These are phyloP conservation scores for Trichoderma polysporum DNA, from an alignment of 2,329 filamentous ascomycete genomes.

Conservation along the genomic window DNA sequence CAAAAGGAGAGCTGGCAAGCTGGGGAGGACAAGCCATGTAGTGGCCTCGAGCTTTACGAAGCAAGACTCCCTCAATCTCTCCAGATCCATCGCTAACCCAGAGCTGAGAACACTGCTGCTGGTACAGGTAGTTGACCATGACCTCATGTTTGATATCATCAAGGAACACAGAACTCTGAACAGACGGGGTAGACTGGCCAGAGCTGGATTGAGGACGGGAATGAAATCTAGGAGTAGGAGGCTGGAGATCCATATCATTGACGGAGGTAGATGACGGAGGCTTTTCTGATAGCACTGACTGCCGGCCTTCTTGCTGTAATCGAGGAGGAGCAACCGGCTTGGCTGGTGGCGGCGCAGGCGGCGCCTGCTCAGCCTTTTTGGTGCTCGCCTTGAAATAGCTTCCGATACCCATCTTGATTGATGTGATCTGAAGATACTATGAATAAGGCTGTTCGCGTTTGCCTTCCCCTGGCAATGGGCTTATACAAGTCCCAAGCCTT, in stretches of 20 bases:
- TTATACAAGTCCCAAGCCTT: slow-evolving; percentile 15
- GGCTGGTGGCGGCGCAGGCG: slow-evolving; percentile 22
- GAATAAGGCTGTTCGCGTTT: neutral
- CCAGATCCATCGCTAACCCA: slow-evolving; percentile 72
- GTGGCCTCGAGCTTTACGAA: slow-evolving; percentile 65
- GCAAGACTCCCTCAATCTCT: slow-evolving; percentile 68
- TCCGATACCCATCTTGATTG: slow-evolving; percentile 55
- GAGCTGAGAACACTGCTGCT: slow-evolving; percentile 71
- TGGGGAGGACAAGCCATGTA: slow-evolving; percentile 73
- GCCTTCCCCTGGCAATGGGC: slow-evolving; percentile 15
- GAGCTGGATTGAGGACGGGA: slow-evolving; percentile 43
- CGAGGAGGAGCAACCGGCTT: slow-evolving; percentile 24
- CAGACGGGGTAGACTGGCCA: slow-evolving; percentile 42
- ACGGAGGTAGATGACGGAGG: slow-evolving; percentile 29
- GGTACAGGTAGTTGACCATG: slow-evolving; percentile 80
- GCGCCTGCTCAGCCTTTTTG: slow-evolving; percentile 19
- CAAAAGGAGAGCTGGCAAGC: slow-evolving; percentile 62
- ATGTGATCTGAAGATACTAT: neutral
- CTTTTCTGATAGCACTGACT: slow-evolving; percentile 39
- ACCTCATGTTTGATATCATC: slow-evolving; percentile 79
- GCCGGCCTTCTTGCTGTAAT: slow-evolving; percentile 28
- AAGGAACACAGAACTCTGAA: slow-evolving; percentile 54
- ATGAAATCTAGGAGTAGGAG: slow-evolving; percentile 42
- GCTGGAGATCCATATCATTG: slow-evolving; percentile 49
- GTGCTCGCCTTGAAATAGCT: slow-evolving; percentile 59